These are phyloP conservation scores for Diaporthe helianthi DNA, from an alignment of 2,329 filamentous ascomycete genomes.

Conservation along the genomic window DNA sequence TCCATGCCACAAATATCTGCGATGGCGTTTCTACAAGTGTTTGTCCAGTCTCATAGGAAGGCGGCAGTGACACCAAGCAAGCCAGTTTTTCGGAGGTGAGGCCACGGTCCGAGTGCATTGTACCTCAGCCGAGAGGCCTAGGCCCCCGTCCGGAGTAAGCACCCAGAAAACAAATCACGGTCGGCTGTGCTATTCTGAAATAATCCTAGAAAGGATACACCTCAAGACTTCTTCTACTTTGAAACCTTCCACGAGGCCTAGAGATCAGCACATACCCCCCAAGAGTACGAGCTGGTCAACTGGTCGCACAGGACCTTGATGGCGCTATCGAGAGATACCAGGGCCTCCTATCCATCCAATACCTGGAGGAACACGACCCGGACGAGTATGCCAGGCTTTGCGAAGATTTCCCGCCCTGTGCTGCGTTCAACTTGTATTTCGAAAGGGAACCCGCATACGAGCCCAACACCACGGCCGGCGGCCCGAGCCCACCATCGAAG, in stretches of 20 bases:
- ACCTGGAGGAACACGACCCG: conserved; percentile 8
- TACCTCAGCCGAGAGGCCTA: neutral
- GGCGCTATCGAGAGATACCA: neutral
- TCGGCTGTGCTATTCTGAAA: neutral
- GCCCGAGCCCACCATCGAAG: conserved; percentile 13
- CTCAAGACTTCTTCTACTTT: neutral
- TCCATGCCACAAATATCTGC: neutral
- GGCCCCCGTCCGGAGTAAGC: neutral
- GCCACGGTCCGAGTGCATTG: neutral
- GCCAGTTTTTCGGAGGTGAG: neutral
- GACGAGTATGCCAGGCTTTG: conserved; percentile 20
- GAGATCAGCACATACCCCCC: neutral
- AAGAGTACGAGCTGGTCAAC: neutral
- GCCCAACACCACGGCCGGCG: conserved; percentile 8
- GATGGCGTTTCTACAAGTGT: too few relatives aligned
- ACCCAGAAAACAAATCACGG: too few relatives aligned
- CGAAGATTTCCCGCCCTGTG: conserved; percentile 3
- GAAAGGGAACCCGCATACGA: conserved; percentile 17
- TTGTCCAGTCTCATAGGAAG: neutral
- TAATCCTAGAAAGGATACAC: neutral
- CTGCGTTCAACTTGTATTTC: conserved; percentile 32
- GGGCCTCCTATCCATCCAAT: neutral
- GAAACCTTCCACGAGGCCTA: neutral
- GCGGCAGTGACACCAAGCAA: neutral
- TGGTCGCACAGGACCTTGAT: neutral